Evolutionary conservation across 2,329 filamentous ascomycete genomes (phyloP), one percentile per base, ranked within the genome.

Genomic region (Fusarium dlaminii): DNA sequence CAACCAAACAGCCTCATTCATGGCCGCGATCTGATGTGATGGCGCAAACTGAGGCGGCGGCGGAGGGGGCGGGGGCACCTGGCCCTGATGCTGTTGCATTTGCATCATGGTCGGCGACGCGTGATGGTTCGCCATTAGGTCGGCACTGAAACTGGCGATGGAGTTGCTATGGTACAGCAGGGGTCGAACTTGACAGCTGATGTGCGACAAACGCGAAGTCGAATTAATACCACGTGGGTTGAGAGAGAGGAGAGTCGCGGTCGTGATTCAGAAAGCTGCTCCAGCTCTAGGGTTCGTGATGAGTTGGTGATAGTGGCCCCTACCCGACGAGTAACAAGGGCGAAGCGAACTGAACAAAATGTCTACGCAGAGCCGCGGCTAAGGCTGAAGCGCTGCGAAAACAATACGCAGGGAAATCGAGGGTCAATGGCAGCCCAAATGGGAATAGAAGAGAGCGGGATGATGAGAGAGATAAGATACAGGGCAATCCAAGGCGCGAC

Each of bases 1-100:
- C 80, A 97, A 89, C 96, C 96, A 98, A 63, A 97, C 91, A 55
- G 89, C 88, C 84, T 98, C 96, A 79, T 97, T 98, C 79, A 96
- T 89, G 12, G 90, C 86, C 11, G 90, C 88, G 60, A 98, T 90
- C 80, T 94, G 92, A 77, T 95, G 93, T 76, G 93, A 90, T 29
- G 93, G 89, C 54, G 83, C 85, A 68, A 87, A 88, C 77, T 89
- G 90, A 63, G 76, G 76, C 18, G 74, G 74, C 40, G 82, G 81
- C 70, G 85, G 81, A 78, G 89, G 82, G 83, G 91, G 80, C 84
- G 88, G 80, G 70, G 86, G 86, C 72, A 90, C 89, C 69, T 88
- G 89, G 27, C 89, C 88, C 75, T 92, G 90, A 66, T 91, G 90
- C 66, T 82, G 86, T 80, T 87, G 88, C 86, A 90, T 87, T 79